Evolutionary conservation across 495 filamentous ascomycete genomes (phyloP).

Genomic region (Tetracladium marchalianum): DNA sequence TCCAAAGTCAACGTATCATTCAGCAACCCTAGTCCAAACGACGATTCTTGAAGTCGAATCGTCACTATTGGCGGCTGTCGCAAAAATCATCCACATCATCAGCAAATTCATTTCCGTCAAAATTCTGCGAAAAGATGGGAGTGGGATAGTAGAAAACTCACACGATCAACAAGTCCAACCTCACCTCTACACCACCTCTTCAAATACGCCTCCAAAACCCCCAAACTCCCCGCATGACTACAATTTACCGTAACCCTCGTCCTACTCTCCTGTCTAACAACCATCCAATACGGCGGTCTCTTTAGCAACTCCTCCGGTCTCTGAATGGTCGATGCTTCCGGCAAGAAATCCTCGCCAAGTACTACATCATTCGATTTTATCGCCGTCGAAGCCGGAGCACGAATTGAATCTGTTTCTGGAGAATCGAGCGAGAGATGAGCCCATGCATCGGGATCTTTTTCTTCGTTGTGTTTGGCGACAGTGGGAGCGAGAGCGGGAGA

Average conservation of each 20-base stretch:
- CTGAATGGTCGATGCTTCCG: conserved; percentile 6
- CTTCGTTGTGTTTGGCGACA: background rate
- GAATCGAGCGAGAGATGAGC: conserved; percentile 7
- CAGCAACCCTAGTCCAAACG: conserved; percentile 12
- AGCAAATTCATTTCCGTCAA: background rate
- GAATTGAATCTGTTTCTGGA: background rate
- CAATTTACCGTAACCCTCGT: conserved; percentile 5
- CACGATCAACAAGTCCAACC: conserved; percentile 1
- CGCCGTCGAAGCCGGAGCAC: background rate
- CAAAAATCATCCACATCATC: background rate
- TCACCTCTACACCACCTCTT: conserved; percentile 12
- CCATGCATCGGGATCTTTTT: conserved; percentile 10
- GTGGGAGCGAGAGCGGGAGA: conserved; percentile 1
- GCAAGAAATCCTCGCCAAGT: conserved; percentile 3
- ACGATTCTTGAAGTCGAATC: conserved; percentile 11
- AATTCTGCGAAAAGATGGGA: background rate
- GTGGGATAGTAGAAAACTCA: background rate
- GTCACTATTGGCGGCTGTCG: conserved; percentile 10
- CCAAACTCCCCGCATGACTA: conserved; percentile 10
- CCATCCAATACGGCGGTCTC: conserved; percentile 13
- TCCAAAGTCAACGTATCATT: conserved; percentile 7
- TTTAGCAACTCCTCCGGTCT: conserved; percentile 9
- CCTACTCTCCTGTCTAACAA: conserved; percentile 7
- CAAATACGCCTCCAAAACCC: conserved; percentile 9
- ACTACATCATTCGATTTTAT: background rate